phyloP scores from a whole-genome alignment of 2,329 filamentous ascomycete species.

The Cercospora sp. region DNA sequence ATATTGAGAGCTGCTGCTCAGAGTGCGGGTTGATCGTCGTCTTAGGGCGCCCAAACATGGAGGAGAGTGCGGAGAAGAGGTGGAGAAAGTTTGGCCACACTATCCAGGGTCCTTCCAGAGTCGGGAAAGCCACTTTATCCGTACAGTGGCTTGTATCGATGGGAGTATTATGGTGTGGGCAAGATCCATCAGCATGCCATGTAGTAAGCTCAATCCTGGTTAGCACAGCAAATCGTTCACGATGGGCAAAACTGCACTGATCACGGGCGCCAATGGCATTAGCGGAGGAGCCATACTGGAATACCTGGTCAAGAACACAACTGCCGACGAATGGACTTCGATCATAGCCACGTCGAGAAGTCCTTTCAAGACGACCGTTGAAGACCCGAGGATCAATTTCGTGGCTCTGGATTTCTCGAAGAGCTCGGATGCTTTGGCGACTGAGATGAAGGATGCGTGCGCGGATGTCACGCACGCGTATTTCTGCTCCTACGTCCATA shows the following conservation, averaged over 20 bases:
- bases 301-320: conserved; percentile 28
- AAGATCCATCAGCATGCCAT: background rate
- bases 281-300: conserved; percentile 41
- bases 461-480: conserved; percentile 38
- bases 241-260: background rate
- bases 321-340: conserved; percentile 18
- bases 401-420: conserved; percentile 21
- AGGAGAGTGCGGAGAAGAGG: background rate
- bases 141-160: background rate
- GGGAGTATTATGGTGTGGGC: background rate
- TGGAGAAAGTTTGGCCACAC: background rate
- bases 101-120: background rate
- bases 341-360: conserved; percentile 37
- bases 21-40: background rate
- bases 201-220: background rate
- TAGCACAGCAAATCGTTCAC: conserved; percentile 29
- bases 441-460: conserved; percentile 22
- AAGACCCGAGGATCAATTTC: conserved; percentile 38
- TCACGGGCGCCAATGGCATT: conserved; percentile 23
- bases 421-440: conserved; percentile 12
- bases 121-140: background rate
- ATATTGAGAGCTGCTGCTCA: background rate
- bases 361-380: conserved; percentile 29
- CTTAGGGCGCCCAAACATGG: background rate
- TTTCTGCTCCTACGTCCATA: conserved; percentile 40